Percentiles rank a stretch among this genome's conserved stretches.
Evolutionary conservation across 2,329 filamentous ascomycete species (phyloP).

Genomic region (Whalleya microplaca): DNA sequence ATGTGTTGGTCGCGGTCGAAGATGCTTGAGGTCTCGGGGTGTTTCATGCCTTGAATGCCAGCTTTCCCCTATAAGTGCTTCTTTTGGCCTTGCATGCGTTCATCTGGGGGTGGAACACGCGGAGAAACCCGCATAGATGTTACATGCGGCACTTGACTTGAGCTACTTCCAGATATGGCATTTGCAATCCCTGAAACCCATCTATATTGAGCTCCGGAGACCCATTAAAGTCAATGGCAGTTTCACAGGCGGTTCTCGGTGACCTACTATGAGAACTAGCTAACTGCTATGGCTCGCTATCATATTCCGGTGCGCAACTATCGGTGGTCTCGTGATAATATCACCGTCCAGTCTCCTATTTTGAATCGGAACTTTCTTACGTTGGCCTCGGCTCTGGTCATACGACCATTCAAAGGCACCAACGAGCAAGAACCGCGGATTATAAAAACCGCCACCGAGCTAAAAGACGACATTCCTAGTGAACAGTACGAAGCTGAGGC

Average conservation of each 20-base stretch:
- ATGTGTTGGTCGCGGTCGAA: not conserved
- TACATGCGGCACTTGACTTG: not conserved
- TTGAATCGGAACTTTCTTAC: slow-evolving; percentile 10
- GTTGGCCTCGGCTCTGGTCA: slow-evolving; percentile 16
- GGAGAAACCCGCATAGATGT: not conserved
- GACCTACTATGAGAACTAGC: not conserved
- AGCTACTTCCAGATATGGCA: not conserved
- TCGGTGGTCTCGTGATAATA: slow-evolving; percentile 24
- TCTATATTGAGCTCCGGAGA: not conserved
- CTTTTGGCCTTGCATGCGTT: not conserved
- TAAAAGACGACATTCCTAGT: slow-evolving; percentile 19
- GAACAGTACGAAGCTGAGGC: slow-evolving; percentile 25
- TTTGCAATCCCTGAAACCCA: not conserved
- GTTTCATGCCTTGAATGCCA: not conserved
- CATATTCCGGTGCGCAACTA: slow-evolving; percentile 31
- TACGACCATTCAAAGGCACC: slow-evolving; percentile 25
- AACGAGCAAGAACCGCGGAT: slow-evolving; percentile 27
- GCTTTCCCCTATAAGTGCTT: not conserved
- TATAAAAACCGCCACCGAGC: slow-evolving; percentile 8
- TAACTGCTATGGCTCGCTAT: slow-evolving; percentile 16
- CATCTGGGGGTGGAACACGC: not conserved
- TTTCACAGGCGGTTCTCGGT: slow-evolving; percentile 2
- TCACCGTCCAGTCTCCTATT: slow-evolving; percentile 30
- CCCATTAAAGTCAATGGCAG: not conserved
- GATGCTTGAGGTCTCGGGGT: not conserved